These are phyloP conservation scores for Asterophora lycoperdoides DNA, from an alignment of 768 basidiomycete genomes.

Conservation along the genomic window DNA sequence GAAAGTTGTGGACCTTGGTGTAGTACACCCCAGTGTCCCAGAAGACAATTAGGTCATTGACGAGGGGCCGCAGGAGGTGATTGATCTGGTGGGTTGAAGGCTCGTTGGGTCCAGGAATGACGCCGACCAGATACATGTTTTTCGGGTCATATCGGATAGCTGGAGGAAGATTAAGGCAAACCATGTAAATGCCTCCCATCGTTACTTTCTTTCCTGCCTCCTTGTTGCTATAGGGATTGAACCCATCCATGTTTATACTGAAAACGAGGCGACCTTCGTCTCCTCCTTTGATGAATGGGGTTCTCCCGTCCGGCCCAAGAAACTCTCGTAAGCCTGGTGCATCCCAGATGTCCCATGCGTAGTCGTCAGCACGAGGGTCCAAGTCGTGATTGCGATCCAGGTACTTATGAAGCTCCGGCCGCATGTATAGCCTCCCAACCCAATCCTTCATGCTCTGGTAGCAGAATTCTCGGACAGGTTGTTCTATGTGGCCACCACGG, in stretches of 20 bases:
- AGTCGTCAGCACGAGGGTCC: too few species aligned
- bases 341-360: too few species aligned
- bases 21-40: not conserved
- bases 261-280: not conserved
- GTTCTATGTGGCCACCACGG: too few species aligned
- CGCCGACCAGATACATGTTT: conserved; percentile 30
- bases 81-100: conserved; percentile 23
- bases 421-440: too few species aligned
- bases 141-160: conserved; percentile 24
- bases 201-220: conserved; percentile 23
- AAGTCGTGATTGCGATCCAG: too few species aligned
- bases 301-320: too few species aligned
- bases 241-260: conserved; percentile 8
- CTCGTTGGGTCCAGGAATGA: conserved; percentile 35
- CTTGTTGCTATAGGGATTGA: conserved; percentile 29
- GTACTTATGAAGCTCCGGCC: too few species aligned
- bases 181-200: conserved; percentile 28
- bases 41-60: conserved; percentile 20
- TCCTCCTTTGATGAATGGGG: not conserved
- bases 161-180: conserved; percentile 34
- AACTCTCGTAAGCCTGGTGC: too few species aligned
- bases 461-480: too few species aligned
- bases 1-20: not conserved
- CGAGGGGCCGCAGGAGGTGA: conserved; percentile 21
- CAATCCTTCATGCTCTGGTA: too few species aligned